These are phyloP conservation scores for Spatholobus suberectus DNA, from an alignment of 306 rosid species.

Conservation along the genomic window DNA sequence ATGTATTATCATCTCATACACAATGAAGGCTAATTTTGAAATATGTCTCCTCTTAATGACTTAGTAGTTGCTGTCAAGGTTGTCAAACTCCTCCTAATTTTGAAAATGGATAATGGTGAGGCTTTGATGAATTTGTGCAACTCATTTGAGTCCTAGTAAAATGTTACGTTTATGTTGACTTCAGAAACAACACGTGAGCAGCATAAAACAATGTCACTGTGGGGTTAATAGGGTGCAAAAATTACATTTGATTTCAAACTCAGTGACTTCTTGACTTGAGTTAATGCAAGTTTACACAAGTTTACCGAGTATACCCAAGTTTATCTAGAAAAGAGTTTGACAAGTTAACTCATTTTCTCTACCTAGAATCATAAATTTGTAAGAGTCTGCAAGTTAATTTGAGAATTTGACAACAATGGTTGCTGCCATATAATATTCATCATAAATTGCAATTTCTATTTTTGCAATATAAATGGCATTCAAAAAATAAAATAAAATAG, in stretches of 20 bases:
- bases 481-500: neutral
- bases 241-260: too few species aligned
- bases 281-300: too few species aligned
- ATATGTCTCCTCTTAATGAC: neutral
- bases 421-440: neutral
- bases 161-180: neutral
- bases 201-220: neutral
- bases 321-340: too few species aligned
- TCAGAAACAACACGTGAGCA: neutral
- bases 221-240: neutral
- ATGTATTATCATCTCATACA: neutral
- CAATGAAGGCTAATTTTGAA: neutral
- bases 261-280: neutral
- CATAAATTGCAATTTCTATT: neutral
- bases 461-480: neutral
- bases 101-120: neutral
- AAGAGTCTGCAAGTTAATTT: too few species aligned
- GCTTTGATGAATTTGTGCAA: neutral
- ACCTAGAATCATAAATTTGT: too few species aligned
- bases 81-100: neutral
- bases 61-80: neutral
- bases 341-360: neutral
- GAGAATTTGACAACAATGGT: neutral
- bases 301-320: too few species aligned
- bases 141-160: neutral